Conservation (phyloP, 139 green algal species). For the Micromonas pusilla region DNA sequence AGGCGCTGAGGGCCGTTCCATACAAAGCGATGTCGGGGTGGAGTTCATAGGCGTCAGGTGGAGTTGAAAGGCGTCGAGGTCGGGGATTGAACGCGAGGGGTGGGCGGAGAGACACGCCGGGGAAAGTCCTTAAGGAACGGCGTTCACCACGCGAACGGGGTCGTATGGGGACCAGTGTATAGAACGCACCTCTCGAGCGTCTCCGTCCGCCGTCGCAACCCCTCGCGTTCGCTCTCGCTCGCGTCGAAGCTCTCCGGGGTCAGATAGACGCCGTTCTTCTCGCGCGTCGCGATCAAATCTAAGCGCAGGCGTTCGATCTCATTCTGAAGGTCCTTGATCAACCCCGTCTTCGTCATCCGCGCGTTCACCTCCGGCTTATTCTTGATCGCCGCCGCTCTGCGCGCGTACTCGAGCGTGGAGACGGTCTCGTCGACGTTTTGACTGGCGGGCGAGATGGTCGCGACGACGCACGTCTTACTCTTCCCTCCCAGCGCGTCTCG, state of each 20-base stretch:
- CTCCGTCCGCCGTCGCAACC: slow-evolving; percentile 42
- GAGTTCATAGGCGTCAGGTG: too few relatives aligned
- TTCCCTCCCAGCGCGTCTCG: slow-evolving; percentile 81
- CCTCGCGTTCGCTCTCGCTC: slow-evolving; percentile 61
- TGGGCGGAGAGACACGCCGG: too few relatives aligned
- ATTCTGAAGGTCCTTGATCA: slow-evolving; percentile 83
- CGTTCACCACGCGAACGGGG: too few relatives aligned
- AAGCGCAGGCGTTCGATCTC: slow-evolving; percentile 92
- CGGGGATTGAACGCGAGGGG: too few relatives aligned
- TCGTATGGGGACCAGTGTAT: too few relatives aligned
- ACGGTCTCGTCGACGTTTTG: slow-evolving; percentile 88
- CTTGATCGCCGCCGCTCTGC: slow-evolving; percentile 96
- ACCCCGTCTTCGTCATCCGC: slow-evolving; percentile 79
- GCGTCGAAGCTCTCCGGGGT: slow-evolving; percentile 52
- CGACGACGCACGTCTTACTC: slow-evolving; percentile 96
- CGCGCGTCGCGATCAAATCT: slow-evolving; percentile 62
- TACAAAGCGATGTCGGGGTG: too few relatives aligned
- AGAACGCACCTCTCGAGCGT: too few relatives aligned
- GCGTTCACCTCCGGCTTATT: slow-evolving; percentile 83
- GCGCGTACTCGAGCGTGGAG: slow-evolving; percentile 94
- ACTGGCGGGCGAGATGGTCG: slow-evolving; percentile 88
- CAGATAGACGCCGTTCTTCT: slow-evolving; percentile 90
- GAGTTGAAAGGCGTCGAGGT: too few relatives aligned
- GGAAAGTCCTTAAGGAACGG: too few relatives aligned
- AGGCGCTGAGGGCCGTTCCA: too few relatives aligned